Conservation (phyloP, 805 yeast species). For the Lachancea sp. region DNA sequence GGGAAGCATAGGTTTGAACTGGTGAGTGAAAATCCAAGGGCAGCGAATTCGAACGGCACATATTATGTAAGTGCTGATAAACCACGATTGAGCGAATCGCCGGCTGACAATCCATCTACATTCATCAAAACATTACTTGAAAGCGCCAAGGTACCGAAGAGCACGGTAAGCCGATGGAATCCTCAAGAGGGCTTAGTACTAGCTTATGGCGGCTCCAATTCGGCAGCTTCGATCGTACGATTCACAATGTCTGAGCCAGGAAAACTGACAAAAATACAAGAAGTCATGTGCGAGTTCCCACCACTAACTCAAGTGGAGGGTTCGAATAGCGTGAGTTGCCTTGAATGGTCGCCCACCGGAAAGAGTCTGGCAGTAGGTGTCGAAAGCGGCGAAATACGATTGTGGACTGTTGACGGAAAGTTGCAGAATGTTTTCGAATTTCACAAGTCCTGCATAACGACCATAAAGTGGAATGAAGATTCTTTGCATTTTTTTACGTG, state of each 20-base stretch:
- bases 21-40: conserved; percentile 15
- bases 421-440: conserved; percentile 48
- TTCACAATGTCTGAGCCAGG: conserved; percentile 22
- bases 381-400: conserved; percentile 63
- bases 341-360: conserved; percentile 67
- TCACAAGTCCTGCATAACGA: conserved; percentile 50
- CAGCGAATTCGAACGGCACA: neutral
- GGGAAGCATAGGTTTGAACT: conserved; percentile 32
- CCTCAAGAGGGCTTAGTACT: conserved; percentile 41
- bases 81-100: neutral
- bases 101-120: conserved; percentile 14
- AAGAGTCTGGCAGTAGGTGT: conserved; percentile 55
- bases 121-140: conserved; percentile 37
- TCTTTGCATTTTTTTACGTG: conserved; percentile 51
- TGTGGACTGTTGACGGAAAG: conserved; percentile 73
- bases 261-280: conserved; percentile 1
- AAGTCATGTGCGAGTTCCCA: conserved; percentile 31
- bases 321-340: conserved; percentile 29
- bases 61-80: neutral
- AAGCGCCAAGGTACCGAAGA: conserved; percentile 35
- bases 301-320: conserved; percentile 17
- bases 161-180: conserved; percentile 50
- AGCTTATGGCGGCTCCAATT: conserved; percentile 50
- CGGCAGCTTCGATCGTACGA: conserved; percentile 42
- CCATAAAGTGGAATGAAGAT: conserved; percentile 54